Conservation (phyloP, 192 early-diverging fungal genomes). For the Ramicandelaber brevisporus region DNA sequence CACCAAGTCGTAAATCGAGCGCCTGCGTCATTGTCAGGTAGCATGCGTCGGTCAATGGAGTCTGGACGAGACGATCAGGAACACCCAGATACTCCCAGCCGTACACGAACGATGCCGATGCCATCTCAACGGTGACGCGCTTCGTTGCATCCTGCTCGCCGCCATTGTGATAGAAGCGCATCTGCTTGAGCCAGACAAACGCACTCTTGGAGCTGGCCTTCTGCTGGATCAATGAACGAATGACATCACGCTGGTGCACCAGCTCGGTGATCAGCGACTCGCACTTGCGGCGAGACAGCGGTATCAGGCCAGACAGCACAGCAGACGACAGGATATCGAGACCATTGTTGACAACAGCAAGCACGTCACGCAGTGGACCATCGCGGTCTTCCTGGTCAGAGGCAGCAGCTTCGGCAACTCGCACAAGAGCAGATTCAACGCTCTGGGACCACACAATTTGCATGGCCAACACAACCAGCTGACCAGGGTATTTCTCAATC, state of each 20-base stretch:
- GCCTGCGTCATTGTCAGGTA: slow-evolving; percentile 97
- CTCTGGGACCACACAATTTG: slow-evolving; percentile 76
- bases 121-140: slow-evolving; percentile 64
- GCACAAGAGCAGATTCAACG: slow-evolving; percentile 51
- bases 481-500: slow-evolving; percentile 75
- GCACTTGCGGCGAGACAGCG: slow-evolving; percentile 75
- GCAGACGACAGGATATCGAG: slow-evolving; percentile 77
- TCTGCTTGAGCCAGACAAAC: slow-evolving; percentile 90
- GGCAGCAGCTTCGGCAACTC: slow-evolving; percentile 11
- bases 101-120: slow-evolving; percentile 79
- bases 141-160: slow-evolving; percentile 32
- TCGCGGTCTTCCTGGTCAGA: slow-evolving; percentile 6
- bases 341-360: slow-evolving; percentile 34
- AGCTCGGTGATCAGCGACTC: slow-evolving; percentile 98
- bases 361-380: slow-evolving; percentile 19
- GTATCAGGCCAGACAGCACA: slow-evolving; percentile 62
- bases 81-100: slow-evolving; percentile 98
- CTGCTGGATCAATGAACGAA: slow-evolving; percentile 31
- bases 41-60: slow-evolving; percentile 95
- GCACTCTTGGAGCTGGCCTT: slow-evolving; percentile 30
- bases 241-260: slow-evolving; percentile 91
- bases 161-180: slow-evolving; percentile 74
- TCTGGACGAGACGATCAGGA: slow-evolving; percentile 91
- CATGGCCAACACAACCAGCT: slow-evolving; percentile 72
- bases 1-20: slow-evolving; percentile 72